Base-by-base conservation (phyloP, 768 basidiomycete genomes). In the Amanita subjunquillea region DNA sequence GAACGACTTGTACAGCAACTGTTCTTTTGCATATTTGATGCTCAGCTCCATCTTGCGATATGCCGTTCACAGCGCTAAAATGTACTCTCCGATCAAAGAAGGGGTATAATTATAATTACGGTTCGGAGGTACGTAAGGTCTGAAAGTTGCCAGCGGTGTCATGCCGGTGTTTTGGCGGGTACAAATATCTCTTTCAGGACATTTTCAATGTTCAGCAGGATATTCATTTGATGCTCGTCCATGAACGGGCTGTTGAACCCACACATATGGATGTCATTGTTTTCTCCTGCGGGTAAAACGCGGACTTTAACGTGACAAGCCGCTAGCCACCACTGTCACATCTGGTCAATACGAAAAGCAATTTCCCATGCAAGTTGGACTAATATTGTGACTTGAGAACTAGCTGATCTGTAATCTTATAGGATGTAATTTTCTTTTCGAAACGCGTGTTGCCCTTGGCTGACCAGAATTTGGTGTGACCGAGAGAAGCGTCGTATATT, bases 401-500 rank as follows among this genome's bases (percentile, higher is more conserved):
- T 44, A 36, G 41, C 40, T 51, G 50, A 44, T 36, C 30, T 44
- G 42, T 40, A 8, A 51, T 44, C 40, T 36, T 25, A 46, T 46
- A 53, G 36, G 36, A 46, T 32, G 30, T 36, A 46, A 45, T 37
- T 22, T 42, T 17, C 17, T 17, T 17, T 41, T 56, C 47, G 53
- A 64, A 62, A 61, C 48, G 58, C 58, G 60, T 62, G 55, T 62
- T 42, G 55, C 55, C 55, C 51, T 56, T 56, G 56, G 48, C 56
- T 53, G 57, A 58, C 39, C 56, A 51, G 56, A 59, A 55, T 61
- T 68, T 66, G 71, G 72, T 73, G 74, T 66, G 73, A 74, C 60
- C 67, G 65, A 61, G 60, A 63, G 71, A 72, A 72, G 66, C 60
- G 57, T 63, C 58, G 62, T 66, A 65, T 65, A 61, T 60, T 70